Evolutionary conservation across 345 rosid species (phyloP), one percentile per base, ranked within the genome.

Genomic region (Chamaenerion angustifolium): DNA sequence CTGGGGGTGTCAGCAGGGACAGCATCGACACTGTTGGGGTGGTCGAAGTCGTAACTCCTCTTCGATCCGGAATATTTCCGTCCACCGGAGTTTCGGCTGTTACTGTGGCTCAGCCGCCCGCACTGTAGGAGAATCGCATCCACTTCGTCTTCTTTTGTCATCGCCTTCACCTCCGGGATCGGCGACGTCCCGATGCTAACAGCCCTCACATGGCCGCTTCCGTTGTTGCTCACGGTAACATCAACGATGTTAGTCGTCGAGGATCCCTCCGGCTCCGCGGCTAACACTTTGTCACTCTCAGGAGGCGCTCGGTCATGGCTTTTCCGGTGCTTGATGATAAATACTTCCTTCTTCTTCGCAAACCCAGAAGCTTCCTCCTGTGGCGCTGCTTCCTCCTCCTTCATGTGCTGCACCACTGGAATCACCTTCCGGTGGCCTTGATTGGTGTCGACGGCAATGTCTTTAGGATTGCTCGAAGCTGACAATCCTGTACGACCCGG

Each of bases 61-160:
- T 92, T 92, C 11, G 89, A 82, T n/a, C 98, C 96, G 0, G 94
- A 78, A 31, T 81, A 82, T 21, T 75, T 84, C 21, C 74, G 65
- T 7, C 73, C 65, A 0, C 77, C 72, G 13, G 37, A 31, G 37
- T 31, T 31, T 5, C 37, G 37, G 37, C 37, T 31, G 37, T 31
- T 31, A 65, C 80, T 87, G 45, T 88, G 66, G 76, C 96, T 86
- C 18, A 92, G 80, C 61, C 89, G 76, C 15, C 96, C 98, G 42
- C 98, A 92, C 14, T 92, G 98, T 19, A 87, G 83, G 50, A 92
- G 71, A 57, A 92, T 87, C 35, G 96, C 96, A 44, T 92, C 95
- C 16, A 92, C 94, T 60, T 86, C 94, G 56, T 92, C 98, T 19
- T 81, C 76, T 1, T 76, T 74, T 58, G 84, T 73, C 61, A 73